Evolutionary conservation across 306 rosid genomes (phyloP).

Genomic region (Prunus campanulata): DNA sequence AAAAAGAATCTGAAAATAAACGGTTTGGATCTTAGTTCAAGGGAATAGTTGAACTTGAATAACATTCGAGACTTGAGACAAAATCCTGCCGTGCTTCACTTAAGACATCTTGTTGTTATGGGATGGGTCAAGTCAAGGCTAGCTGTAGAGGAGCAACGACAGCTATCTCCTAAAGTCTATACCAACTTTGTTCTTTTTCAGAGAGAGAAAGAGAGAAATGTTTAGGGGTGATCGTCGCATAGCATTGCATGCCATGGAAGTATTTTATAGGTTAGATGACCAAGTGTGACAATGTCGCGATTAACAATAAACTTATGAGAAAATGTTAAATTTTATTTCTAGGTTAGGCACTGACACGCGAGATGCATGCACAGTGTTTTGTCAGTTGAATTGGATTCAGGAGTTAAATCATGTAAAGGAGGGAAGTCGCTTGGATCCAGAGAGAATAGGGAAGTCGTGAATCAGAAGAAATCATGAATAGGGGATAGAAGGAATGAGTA

Average conservation of each 20-base stretch:
- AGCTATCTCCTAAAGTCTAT: background rate
- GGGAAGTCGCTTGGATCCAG: too few relatives aligned
- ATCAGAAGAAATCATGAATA: too few relatives aligned
- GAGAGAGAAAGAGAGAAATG: too few relatives aligned
- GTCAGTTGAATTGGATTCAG: too few relatives aligned
- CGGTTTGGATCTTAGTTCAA: background rate
- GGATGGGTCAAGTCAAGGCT: background rate
- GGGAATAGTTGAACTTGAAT: background rate
- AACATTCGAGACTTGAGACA: background rate
- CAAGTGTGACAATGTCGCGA: background rate
- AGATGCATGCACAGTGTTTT: too few relatives aligned
- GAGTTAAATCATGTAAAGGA: too few relatives aligned
- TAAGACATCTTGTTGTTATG: background rate
- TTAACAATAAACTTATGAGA: background rate
- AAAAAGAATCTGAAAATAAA: too few relatives aligned
- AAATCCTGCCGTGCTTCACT: background rate
- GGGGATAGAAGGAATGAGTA: too few relatives aligned
- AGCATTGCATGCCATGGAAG: background rate
- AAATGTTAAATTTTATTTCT: background rate
- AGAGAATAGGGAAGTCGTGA: too few relatives aligned
- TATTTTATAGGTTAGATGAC: background rate
- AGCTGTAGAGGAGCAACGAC: background rate
- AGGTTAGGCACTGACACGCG: too few relatives aligned
- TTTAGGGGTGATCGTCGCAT: background rate
- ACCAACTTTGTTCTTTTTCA: too few relatives aligned